These are phyloP conservation scores for Hysterium pulicare DNA, from an alignment of 2,329 filamentous ascomycete genomes.

Conservation along the genomic window DNA sequence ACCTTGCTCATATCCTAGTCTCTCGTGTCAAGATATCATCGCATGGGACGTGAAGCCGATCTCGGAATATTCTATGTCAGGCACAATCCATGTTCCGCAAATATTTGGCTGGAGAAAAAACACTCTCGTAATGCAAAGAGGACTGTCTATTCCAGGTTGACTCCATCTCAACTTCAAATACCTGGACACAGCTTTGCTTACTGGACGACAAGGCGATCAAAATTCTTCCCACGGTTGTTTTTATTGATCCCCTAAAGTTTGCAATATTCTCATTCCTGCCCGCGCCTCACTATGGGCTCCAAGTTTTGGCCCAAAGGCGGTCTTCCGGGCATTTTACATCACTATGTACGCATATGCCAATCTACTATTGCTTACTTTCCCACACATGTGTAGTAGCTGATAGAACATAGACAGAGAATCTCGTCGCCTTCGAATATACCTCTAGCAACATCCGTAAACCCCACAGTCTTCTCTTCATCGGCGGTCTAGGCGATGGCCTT, in stretches of 20 bases:
- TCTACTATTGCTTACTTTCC: neutral
- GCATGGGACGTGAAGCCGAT: too few relatives aligned
- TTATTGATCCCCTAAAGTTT: too few relatives aligned
- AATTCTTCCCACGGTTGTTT: neutral
- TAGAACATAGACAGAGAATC: conserved; percentile 37
- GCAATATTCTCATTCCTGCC: neutral
- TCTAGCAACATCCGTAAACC: conserved; percentile 20
- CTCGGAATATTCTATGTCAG: too few relatives aligned
- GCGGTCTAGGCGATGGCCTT: conserved; percentile 22
- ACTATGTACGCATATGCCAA: conserved; percentile 18
- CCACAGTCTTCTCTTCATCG: conserved; percentile 22
- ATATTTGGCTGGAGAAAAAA: too few relatives aligned
- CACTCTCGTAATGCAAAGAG: too few relatives aligned
- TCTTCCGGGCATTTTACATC: conserved; percentile 21
- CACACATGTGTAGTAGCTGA: too few relatives aligned
- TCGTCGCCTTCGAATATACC: conserved; percentile 41
- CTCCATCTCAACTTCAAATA: neutral
- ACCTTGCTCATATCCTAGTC: too few relatives aligned
- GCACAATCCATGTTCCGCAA: too few relatives aligned
- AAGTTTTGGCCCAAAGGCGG: conserved; percentile 27
- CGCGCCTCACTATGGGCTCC: conserved; percentile 7
- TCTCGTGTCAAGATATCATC: too few relatives aligned
- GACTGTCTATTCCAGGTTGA: too few relatives aligned
- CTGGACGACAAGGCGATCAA: neutral
- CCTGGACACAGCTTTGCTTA: neutral